phyloP scores from a whole-genome alignment of 2,329 filamentous ascomycete species.

The Furcasterigmium furcatum region DNA sequence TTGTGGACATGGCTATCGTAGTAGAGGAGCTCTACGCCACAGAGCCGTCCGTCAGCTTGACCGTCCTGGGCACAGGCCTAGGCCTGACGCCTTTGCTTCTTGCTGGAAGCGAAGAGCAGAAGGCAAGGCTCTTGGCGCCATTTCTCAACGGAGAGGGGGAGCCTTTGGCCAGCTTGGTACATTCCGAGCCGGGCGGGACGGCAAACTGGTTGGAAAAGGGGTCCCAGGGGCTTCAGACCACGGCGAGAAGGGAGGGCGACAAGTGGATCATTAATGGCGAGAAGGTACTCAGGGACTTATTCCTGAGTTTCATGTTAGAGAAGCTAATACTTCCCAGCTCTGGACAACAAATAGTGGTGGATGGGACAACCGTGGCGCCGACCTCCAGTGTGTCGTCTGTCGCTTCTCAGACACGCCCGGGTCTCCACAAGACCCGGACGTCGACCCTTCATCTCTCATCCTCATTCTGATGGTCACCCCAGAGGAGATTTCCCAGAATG shows the following conservation, averaged over 20 bases:
- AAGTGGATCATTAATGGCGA: slow-evolving; percentile 51
- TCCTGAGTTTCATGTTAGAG: background rate
- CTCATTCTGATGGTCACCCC: slow-evolving; percentile 48
- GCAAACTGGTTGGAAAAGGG: slow-evolving; percentile 51
- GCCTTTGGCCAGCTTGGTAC: slow-evolving; percentile 46
- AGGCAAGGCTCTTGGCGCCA: slow-evolving; percentile 38
- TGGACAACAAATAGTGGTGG: slow-evolving; percentile 53
- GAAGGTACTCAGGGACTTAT: too few relatives aligned
- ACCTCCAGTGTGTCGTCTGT: slow-evolving; percentile 49
- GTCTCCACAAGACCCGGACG: slow-evolving; percentile 3
- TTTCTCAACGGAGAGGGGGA: slow-evolving; percentile 41
- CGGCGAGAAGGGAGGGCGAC: slow-evolving; percentile 42
- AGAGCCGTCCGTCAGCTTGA: slow-evolving; percentile 45
- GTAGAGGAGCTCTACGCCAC: slow-evolving; percentile 51
- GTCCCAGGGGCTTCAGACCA: slow-evolving; percentile 43
- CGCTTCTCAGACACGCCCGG: slow-evolving; percentile 27
- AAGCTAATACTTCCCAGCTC: slow-evolving; percentile 28
- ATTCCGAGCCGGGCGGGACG: slow-evolving; percentile 47
- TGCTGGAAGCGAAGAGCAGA: slow-evolving; percentile 33
- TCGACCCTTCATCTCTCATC: slow-evolving; percentile 24
- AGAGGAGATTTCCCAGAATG: slow-evolving; percentile 41
- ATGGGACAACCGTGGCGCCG: slow-evolving; percentile 49
- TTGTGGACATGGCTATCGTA: slow-evolving; percentile 45
- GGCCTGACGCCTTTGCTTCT: slow-evolving; percentile 49
- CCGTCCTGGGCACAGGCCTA: slow-evolving; percentile 47